Evolutionary conservation across 2,329 filamentous ascomycete genomes (phyloP).

Genomic region (Stemphylium lycopersici): DNA sequence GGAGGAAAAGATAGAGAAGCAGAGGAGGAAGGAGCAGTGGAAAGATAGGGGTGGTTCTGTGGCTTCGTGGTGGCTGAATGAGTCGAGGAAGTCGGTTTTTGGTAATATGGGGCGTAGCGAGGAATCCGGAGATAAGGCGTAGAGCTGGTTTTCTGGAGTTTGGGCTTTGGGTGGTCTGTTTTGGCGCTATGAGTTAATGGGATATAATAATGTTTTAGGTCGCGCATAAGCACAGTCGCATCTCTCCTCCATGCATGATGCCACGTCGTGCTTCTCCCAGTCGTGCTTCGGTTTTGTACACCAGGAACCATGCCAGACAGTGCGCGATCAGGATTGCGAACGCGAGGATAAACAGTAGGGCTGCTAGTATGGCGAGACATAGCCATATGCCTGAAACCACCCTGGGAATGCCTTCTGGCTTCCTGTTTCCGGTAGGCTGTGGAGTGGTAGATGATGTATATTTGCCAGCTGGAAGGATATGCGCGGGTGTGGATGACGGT

Average conservation of each 20-base stretch:
- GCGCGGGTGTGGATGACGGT: background rate
- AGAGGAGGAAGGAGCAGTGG: background rate
- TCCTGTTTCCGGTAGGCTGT: background rate
- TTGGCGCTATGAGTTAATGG: background rate
- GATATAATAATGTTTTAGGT: background rate
- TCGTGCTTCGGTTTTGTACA: slow-evolving; percentile 38
- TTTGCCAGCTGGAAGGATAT: background rate
- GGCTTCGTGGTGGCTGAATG: too few relatives aligned
- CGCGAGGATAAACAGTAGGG: slow-evolving; percentile 22
- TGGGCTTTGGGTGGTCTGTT: background rate
- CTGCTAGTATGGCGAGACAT: slow-evolving; percentile 8
- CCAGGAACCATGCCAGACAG: slow-evolving; percentile 35
- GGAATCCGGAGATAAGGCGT: too few relatives aligned
- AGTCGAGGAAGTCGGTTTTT: too few relatives aligned
- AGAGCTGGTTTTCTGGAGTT: background rate
- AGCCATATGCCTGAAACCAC: slow-evolving; percentile 8
- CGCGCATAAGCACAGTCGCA: slow-evolving; percentile 40
- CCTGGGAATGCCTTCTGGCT: background rate
- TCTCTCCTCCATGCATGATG: slow-evolving; percentile 36
- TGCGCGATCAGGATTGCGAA: slow-evolving; percentile 36
- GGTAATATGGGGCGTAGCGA: too few relatives aligned
- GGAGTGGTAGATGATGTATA: too few relatives aligned
- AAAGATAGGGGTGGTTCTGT: too few relatives aligned
- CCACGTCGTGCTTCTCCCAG: slow-evolving; percentile 32
- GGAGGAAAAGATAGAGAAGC: background rate